phyloP scores from a whole-genome alignment of 306 rosid genomes.

The Pyrus pyrifolia region DNA sequence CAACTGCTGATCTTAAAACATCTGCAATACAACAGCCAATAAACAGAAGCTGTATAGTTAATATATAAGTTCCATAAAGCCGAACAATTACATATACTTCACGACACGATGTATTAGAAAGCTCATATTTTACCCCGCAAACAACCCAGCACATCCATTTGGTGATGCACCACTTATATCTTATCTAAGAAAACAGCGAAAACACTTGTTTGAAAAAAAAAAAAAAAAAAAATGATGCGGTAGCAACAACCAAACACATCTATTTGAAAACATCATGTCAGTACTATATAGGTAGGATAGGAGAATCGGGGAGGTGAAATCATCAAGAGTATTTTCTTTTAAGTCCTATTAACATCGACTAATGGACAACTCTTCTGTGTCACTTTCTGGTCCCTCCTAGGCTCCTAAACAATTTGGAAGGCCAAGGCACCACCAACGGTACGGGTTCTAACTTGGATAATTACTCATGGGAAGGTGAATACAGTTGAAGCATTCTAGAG shows the following conservation, averaged over 20 bases:
- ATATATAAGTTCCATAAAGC: neutral
- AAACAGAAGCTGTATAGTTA: neutral
- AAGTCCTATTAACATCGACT: neutral
- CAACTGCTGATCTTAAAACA: constrained; percentile 67
- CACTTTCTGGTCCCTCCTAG: neutral
- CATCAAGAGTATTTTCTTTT: neutral
- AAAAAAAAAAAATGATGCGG: neutral
- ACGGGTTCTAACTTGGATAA: too few relatives aligned
- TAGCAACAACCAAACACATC: neutral
- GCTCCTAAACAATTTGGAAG: too few relatives aligned
- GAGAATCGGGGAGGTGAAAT: neutral
- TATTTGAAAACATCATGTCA: neutral
- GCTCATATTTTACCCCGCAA: neutral
- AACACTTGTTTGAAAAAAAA: neutral
- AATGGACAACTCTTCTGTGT: neutral
- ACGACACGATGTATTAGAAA: neutral
- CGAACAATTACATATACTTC: neutral
- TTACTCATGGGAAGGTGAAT: too few relatives aligned
- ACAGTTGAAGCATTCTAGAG: too few relatives aligned
- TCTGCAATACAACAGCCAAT: constrained; percentile 26
- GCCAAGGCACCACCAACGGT: too few relatives aligned
- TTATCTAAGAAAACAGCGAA: neutral
- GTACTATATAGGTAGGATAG: neutral
- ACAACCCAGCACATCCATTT: neutral
- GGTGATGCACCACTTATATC: neutral